These are phyloP conservation scores for Articulospora tetracladia DNA, from an alignment of 495 filamentous ascomycete species.

Conservation along the genomic window DNA sequence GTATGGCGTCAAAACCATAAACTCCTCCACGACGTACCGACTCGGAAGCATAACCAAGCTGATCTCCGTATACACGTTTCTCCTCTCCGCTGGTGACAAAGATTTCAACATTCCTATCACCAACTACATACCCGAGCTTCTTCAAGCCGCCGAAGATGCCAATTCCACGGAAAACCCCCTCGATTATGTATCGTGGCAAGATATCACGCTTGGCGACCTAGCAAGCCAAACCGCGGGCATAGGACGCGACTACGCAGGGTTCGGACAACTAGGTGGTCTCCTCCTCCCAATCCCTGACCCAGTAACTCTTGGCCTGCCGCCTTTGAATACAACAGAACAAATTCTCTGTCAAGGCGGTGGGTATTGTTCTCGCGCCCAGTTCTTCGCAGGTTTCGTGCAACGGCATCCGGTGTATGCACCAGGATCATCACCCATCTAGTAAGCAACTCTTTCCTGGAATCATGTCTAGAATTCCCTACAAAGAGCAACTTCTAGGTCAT, in stretches of 20 bases:
- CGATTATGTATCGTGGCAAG: constrained; percentile 45
- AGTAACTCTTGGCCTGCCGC: constrained; percentile 36
- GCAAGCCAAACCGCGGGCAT: constrained; percentile 51
- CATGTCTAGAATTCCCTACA: too few relatives aligned
- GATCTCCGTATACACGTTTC: constrained; percentile 41
- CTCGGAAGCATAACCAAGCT: constrained; percentile 49
- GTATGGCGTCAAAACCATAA: constrained; percentile 29
- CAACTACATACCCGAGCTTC: constrained; percentile 55
- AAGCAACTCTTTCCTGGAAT: too few relatives aligned
- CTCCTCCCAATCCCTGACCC: constrained; percentile 36
- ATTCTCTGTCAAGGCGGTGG: constrained; percentile 35
- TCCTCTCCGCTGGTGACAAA: constrained; percentile 32
- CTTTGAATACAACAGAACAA: constrained; percentile 37
- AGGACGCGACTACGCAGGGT: constrained; percentile 44
- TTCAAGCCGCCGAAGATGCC: constrained; percentile 32
- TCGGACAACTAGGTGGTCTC: constrained; percentile 47
- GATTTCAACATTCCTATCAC: constrained; percentile 39
- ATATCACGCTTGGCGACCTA: constrained; percentile 49
- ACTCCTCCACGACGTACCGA: constrained; percentile 40
- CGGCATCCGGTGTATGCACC: constrained; percentile 45
- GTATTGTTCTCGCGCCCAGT: constrained; percentile 33
- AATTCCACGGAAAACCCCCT: constrained; percentile 38
- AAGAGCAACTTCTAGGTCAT: too few relatives aligned
- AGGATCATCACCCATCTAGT: constrained; percentile 47
- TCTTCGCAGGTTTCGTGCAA: constrained; percentile 46